Evolutionary conservation across 805 yeast genomes (phyloP).

Genomic region (Candida caryicola): DNA sequence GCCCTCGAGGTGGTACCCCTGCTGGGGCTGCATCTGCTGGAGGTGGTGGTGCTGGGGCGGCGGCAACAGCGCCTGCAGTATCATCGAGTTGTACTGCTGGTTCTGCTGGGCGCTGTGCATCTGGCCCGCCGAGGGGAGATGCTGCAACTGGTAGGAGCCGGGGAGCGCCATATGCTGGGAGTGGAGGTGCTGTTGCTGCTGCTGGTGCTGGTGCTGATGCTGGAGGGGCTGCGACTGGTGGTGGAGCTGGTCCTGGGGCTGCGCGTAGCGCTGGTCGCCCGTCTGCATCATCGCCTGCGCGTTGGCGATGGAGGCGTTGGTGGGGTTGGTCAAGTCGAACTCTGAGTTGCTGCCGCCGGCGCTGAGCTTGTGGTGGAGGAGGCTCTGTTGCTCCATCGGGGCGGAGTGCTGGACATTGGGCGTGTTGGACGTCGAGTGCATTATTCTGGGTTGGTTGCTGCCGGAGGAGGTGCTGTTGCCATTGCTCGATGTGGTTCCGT

Average conservation of each 20-base stretch:
- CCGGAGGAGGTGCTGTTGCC: slow-evolving; percentile 1
- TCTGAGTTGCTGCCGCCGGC: not conserved
- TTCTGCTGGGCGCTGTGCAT: slow-evolving; percentile 13
- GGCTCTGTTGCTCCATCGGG: not conserved
- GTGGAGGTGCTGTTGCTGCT: slow-evolving; percentile 16
- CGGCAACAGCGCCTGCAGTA: slow-evolving; percentile 9
- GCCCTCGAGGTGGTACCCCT: slow-evolving; percentile 12
- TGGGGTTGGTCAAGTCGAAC: slow-evolving; percentile 9
- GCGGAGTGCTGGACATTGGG: slow-evolving; percentile 3
- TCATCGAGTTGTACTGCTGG: slow-evolving; percentile 6
- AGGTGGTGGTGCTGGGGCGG: slow-evolving; percentile 2
- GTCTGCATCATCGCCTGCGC: slow-evolving; percentile 13
- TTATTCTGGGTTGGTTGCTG: slow-evolving; percentile 6
- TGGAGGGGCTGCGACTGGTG: slow-evolving; percentile 9
- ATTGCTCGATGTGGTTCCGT: slow-evolving; percentile 6
- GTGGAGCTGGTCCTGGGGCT: slow-evolving; percentile 8
- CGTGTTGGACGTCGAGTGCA: slow-evolving; percentile 1
- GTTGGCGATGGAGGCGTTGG: slow-evolving; percentile 9
- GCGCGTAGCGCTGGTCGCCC: slow-evolving; percentile 8
- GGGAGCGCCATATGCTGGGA: slow-evolving; percentile 12
- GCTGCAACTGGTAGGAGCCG: slow-evolving; percentile 9
- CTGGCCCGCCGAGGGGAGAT: slow-evolving; percentile 17
- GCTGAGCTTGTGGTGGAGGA: not conserved
- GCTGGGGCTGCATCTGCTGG: slow-evolving; percentile 5
- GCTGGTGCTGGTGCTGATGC: slow-evolving; percentile 15